Evolutionary conservation across 805 yeast genomes (phyloP), one percentile per base, ranked within the genome.

Genomic region (Pichia heedii): DNA sequence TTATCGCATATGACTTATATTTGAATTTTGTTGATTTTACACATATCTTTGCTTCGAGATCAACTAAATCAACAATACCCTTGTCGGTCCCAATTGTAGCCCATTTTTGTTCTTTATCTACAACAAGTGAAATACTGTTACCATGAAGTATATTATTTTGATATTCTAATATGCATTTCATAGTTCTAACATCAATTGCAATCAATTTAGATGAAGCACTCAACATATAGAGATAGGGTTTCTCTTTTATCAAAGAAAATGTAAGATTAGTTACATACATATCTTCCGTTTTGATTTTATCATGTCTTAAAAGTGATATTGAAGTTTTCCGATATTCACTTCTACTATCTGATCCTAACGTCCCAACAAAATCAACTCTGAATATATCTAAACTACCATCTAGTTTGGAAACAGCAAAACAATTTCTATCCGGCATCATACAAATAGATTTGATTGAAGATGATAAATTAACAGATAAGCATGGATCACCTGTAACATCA

Each of bases 1-100:
- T 63, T 9, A 87, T 77, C 1, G 81, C 74, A 20, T 56, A 61
- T 65, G 34, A 48, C 11, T 53, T 39, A 12, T 47, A 43, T 37
- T 69, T 73, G 37, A 86, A 70, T 10, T 73, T 71, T 78, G 87
- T 83, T 1, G 81, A 67, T 47, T 74, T 79, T 30, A 86, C 64
- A 35, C 73, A 64, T 0, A 82, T 46, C 30, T 69, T 69, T 57
- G 87, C 85, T 42, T 94, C 66, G 30, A 84, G 50, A 58, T 88
- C 96, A 95, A 96, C 88, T 15, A 90, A 61, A 49, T 78, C 79
- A 26, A 93, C 56, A 1, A 81, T 65, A 1, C 97, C 97, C 33
- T 72, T 73, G 0, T 74, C 65, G 0, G 96, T 85, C 0, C 96
- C 97, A 2, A 82, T 56, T 9, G 85, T 58, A 1, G 85, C 57